These are phyloP conservation scores for Sanghuangporus baumii DNA, from an alignment of 1,284 basidiomycete genomes.

Conservation along the genomic window DNA sequence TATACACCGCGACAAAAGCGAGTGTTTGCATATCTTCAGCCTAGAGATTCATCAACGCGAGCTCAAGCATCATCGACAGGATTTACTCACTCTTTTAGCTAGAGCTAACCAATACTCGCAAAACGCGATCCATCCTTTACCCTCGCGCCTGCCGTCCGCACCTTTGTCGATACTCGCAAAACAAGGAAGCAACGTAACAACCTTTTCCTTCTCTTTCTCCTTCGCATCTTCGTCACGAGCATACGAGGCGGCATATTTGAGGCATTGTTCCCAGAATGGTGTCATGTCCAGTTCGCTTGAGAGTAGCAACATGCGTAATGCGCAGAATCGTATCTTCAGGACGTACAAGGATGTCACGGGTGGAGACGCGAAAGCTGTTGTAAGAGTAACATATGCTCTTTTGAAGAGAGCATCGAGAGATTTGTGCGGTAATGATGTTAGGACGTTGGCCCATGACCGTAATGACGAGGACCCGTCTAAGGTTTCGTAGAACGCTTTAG, in stretches of 20 bases:
- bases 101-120: slow-evolving; percentile 61
- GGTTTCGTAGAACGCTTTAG: slow-evolving; percentile 29
- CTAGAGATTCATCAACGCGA: slow-evolving; percentile 28
- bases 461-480: slow-evolving; percentile 39
- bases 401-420: slow-evolving; percentile 53
- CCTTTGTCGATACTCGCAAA: slow-evolving; percentile 36
- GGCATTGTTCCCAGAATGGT: slow-evolving; percentile 18
- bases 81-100: slow-evolving; percentile 39
- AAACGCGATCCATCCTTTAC: slow-evolving; percentile 49
- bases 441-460: slow-evolving; percentile 45
- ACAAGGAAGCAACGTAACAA: slow-evolving; percentile 32
- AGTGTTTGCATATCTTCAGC: slow-evolving; percentile 43
- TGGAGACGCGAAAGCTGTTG: slow-evolving; percentile 29
- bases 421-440: slow-evolving; percentile 41
- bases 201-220: slow-evolving; percentile 13
- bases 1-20: slow-evolving; percentile 42
- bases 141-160: slow-evolving; percentile 36
- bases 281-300: slow-evolving; percentile 7
- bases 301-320: slow-evolving; percentile 18
- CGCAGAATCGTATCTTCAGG: slow-evolving; percentile 46
- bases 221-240: slow-evolving; percentile 6
- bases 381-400: slow-evolving; percentile 49
- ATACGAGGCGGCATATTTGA: slow-evolving; percentile 18
- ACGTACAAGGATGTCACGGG: slow-evolving; percentile 25
- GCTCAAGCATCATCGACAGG: neutral